Percentiles rank a stretch among this genome's conserved stretches.
Conservation (phyloP, 345 rosid species). For the Noccaea caerulescens region DNA sequence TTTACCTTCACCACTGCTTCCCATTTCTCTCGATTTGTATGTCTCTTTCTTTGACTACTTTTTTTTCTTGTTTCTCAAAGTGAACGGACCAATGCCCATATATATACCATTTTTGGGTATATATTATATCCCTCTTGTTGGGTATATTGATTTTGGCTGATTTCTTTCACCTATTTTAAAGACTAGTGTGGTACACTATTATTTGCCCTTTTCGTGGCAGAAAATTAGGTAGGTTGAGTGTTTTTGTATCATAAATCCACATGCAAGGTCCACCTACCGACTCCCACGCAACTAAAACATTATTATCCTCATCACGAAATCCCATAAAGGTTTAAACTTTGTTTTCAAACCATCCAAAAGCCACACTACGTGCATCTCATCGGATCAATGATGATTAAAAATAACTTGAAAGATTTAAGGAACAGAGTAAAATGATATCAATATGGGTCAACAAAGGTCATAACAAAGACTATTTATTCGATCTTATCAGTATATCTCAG, state of each 20-base stretch:
- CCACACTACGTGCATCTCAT: background rate
- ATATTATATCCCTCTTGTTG: background rate
- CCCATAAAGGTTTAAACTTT: too few species aligned
- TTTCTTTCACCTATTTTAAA: background rate
- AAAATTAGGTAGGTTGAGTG: too few species aligned
- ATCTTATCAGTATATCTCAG: background rate
- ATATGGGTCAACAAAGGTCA: slow-evolving; percentile 26
- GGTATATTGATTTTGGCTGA: too few species aligned
- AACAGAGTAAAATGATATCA: slow-evolving; percentile 10
- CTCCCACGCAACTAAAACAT: too few species aligned
- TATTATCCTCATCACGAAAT: too few species aligned
- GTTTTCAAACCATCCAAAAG: too few species aligned
- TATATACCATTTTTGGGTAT: background rate
- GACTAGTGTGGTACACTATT: too few species aligned
- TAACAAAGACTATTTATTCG: background rate
- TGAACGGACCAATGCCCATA: background rate
- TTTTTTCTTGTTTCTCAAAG: background rate
- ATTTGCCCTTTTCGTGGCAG: too few species aligned
- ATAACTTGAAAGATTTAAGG: background rate
- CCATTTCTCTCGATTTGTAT: slow-evolving; percentile 25
- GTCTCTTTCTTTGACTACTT: background rate
- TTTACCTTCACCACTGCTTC: slow-evolving; percentile 39
- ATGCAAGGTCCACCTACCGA: too few species aligned
- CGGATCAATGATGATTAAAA: background rate
- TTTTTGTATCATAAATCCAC: too few species aligned